Percentiles rank a stretch among this genome's conserved stretches.
phyloP scores from a whole-genome alignment of 352 stramenopile genomes.

The Halophytophthora batemanensis region DNA sequence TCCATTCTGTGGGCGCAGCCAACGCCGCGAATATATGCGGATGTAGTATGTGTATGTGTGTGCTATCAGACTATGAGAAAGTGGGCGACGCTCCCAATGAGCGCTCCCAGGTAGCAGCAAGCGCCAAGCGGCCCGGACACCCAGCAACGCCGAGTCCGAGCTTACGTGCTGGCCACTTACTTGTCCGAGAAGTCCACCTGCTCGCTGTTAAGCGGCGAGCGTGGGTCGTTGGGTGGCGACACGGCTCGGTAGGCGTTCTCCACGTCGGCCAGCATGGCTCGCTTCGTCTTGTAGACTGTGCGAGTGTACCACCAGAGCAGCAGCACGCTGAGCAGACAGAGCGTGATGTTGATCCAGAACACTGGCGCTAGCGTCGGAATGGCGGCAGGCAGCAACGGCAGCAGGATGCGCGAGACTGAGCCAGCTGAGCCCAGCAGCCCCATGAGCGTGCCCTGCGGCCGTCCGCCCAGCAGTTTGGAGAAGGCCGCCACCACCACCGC shows the following conservation, averaged over 20 bases:
- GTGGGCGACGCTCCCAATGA: too few relatives aligned
- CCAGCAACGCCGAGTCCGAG: too few relatives aligned
- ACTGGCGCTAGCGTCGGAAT: conserved; percentile 66
- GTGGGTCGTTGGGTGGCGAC: conserved; percentile 31
- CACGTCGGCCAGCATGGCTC: conserved; percentile 37
- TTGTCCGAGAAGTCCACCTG: conserved; percentile 24
- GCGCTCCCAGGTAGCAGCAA: too few relatives aligned
- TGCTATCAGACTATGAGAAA: too few relatives aligned
- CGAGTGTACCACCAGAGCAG: conserved; percentile 70
- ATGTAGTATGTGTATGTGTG: too few relatives aligned
- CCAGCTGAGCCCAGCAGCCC: conserved; percentile 67
- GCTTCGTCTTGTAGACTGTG: conserved; percentile 51
- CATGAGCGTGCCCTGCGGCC: conserved; percentile 80
- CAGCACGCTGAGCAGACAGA: conserved; percentile 54
- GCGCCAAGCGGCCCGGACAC: too few relatives aligned
- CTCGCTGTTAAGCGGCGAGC: conserved; percentile 45
- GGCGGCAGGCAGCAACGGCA: conserved; percentile 67
- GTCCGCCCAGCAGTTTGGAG: conserved; percentile 69
- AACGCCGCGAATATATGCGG: too few relatives aligned
- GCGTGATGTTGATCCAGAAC: conserved; percentile 69
- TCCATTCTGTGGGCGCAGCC: too few relatives aligned
- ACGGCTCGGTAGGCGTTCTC: conserved; percentile 30
- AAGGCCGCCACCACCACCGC: conserved; percentile 74
- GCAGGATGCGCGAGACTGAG: conserved; percentile 71
- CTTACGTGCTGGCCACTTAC: conserved; percentile 3